Conservation (phyloP, 441 rosid species). For the Macaranga tanarius region DNA sequence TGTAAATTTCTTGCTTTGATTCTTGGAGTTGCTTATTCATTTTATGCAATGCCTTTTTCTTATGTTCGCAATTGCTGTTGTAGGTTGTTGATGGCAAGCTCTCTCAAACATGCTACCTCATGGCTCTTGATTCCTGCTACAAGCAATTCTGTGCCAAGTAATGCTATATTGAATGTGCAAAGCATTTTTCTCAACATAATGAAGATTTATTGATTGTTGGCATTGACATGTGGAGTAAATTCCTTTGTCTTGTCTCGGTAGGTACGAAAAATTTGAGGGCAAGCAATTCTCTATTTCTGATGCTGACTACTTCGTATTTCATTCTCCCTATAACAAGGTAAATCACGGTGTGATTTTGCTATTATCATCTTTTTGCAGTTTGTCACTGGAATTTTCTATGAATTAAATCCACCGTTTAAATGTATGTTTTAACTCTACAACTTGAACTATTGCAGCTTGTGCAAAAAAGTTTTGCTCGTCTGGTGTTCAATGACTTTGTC, state of each 20-base stretch:
- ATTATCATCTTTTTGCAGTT: constrained; percentile 4
- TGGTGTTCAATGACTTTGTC: constrained; percentile 73
- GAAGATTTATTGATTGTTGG: neutral
- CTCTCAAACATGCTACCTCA: constrained; percentile 96
- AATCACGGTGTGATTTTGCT: constrained; percentile 2
- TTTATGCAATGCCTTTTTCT: neutral
- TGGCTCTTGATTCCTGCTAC: constrained; percentile 97
- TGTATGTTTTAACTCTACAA: constrained; percentile 1
- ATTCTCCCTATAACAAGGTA: constrained; percentile 99
- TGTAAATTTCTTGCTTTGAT: constrained; percentile 3
- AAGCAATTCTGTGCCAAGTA: constrained; percentile 79
- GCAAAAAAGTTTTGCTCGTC: constrained; percentile 95
- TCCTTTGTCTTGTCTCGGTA: constrained; percentile 29
- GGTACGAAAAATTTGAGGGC: constrained; percentile 82
- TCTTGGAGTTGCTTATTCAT: constrained; percentile 1
- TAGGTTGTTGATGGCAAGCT: constrained; percentile 99
- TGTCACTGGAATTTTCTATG: neutral
- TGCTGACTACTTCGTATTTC: constrained; percentile 79
- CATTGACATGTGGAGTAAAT: constrained; percentile 8
- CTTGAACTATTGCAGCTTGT: constrained; percentile 70
- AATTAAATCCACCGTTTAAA: neutral
- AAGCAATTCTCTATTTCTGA: constrained; percentile 76
- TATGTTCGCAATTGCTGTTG: constrained; percentile 22
- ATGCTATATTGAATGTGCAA: constrained; percentile 23
- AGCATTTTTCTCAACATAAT: constrained; percentile 15